Base-by-base conservation (phyloP, 140 eudicot genomes). In the Senecio squalidus region DNA sequence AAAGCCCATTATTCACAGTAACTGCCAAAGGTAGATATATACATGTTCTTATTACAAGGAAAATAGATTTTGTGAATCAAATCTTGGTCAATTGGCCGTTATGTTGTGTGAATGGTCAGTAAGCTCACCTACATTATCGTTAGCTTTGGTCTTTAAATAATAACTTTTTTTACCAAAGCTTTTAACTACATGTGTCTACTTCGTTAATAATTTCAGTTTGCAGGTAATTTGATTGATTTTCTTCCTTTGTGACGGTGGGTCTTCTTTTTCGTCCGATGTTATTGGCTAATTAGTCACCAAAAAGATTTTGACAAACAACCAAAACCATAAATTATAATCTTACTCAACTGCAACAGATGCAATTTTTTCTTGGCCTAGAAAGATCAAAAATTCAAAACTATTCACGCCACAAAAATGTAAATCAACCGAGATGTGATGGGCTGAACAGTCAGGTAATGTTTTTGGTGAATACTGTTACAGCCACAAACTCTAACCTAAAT, bases 201-300 rank as follows among this genome's bases (percentile, higher is more conserved):
- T n/a, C n/a, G n/a, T n/a, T n/a, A n/a, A n/a, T n/a, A n/a, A n/a
- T n/a, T n/a, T n/a, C n/a, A n/a, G n/a, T n/a, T n/a, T n/a, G n/a
- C n/a, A n/a, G n/a, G n/a, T n/a, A n/a, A n/a, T n/a, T n/a, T n/a
- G n/a, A n/a, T n/a, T n/a, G n/a, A n/a, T n/a, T n/a, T n/a, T n/a
- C n/a, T n/a, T n/a, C n/a, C n/a, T n/a, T n/a, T n/a, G n/a, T n/a
- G n/a, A n/a, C n/a, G n/a, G n/a, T n/a, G n/a, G n/a, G n/a, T n/a
- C n/a, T n/a, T n/a, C n/a, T n/a, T n/a, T n/a, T n/a, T n/a, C n/a
- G n/a, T n/a, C n/a, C n/a, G 56, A 61, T 45, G 67, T 61, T 43
- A 61, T 7, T 61, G 67, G 66, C 55, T 60, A 60, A 60, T 60
- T 60, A 60, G 43, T 25, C 66, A 60, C 66, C 66, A 43, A 9